A percentile compares a stretch with the other conserved stretches of the same genome.
Evolutionary conservation across 352 stramenopile species (phyloP).

Genomic region (Pythium aristosporum): DNA sequence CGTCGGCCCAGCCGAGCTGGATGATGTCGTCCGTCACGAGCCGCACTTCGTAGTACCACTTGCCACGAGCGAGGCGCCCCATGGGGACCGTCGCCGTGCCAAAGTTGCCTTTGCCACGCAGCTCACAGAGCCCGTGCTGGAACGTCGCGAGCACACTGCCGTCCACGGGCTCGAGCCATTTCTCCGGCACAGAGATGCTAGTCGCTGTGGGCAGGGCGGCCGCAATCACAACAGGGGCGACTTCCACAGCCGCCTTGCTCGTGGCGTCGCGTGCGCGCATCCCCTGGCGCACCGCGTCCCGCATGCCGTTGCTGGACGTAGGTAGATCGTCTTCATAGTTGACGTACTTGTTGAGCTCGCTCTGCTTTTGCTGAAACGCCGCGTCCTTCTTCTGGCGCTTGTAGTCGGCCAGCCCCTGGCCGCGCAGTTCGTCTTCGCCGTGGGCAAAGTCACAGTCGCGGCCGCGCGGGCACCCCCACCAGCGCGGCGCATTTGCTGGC

Average conservation of each 20-base stretch:
- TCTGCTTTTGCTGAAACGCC: slow-evolving; percentile 54
- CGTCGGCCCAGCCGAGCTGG: slow-evolving; percentile 92
- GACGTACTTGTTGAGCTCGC: slow-evolving; percentile 64
- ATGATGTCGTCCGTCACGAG: slow-evolving; percentile 88
- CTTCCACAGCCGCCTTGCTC: not conserved
- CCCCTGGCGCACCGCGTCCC: slow-evolving; percentile 67
- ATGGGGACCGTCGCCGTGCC: slow-evolving; percentile 59
- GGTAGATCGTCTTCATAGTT: slow-evolving; percentile 70
- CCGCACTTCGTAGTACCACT: slow-evolving; percentile 92
- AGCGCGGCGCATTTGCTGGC: slow-evolving; percentile 44
- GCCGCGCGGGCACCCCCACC: slow-evolving; percentile 83
- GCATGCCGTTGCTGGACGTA: slow-evolving; percentile 39
- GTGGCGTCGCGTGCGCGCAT: slow-evolving; percentile 54
- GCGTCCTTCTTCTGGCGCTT: slow-evolving; percentile 73
- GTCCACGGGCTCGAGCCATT: slow-evolving; percentile 48
- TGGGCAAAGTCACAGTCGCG: slow-evolving; percentile 84
- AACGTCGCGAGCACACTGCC: slow-evolving; percentile 53
- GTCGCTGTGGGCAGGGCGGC: not conserved
- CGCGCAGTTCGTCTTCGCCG: slow-evolving; percentile 72
- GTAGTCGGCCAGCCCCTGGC: slow-evolving; percentile 58
- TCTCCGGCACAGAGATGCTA: slow-evolving; percentile 30
- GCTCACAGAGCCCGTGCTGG: slow-evolving; percentile 66
- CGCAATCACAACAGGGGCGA: not conserved
- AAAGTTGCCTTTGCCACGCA: slow-evolving; percentile 76
- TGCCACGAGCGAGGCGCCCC: slow-evolving; percentile 49